A percentile compares a stretch with the other conserved stretches of the same genome.
Evolutionary conservation across 2,329 filamentous ascomycete species (phyloP).

Genomic region (Colletotrichum sp.): DNA sequence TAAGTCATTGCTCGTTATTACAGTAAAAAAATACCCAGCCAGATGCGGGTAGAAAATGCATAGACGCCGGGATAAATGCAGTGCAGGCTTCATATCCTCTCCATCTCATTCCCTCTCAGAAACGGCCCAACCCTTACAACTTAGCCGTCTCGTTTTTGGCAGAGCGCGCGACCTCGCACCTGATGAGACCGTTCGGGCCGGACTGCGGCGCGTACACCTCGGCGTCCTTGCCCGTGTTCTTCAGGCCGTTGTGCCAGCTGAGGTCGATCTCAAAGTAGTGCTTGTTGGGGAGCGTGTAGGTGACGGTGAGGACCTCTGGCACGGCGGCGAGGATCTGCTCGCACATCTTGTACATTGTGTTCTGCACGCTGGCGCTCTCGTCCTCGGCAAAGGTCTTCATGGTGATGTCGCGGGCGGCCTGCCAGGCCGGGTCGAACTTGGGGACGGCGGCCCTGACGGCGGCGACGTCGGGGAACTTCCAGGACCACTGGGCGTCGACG

Average conservation of each 20-base stretch:
- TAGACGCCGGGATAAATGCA: constrained; percentile 15
- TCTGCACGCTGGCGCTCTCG: constrained; percentile 90
- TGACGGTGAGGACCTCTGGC: constrained; percentile 73
- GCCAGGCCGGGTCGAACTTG: constrained; percentile 81
- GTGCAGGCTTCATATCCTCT: background rate
- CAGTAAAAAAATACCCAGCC: background rate
- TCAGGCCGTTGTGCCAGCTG: constrained; percentile 93
- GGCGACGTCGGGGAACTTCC: constrained; percentile 74
- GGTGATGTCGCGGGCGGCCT: constrained; percentile 81
- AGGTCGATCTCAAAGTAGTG: constrained; percentile 98
- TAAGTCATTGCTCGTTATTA: constrained; percentile 18
- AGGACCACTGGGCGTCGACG: constrained; percentile 86
- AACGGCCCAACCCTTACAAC: background rate
- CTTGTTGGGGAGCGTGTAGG: constrained; percentile 93
- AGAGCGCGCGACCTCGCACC: constrained; percentile 80
- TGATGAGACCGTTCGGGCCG: constrained; percentile 92
- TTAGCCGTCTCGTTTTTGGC: constrained; percentile 22
- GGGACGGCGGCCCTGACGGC: constrained; percentile 69
- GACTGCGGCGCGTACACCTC: constrained; percentile 95
- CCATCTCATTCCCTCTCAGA: background rate
- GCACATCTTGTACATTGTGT: constrained; percentile 99
- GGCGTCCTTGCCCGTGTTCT: constrained; percentile 95
- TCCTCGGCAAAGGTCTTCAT: constrained; percentile 90
- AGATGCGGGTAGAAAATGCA: background rate
- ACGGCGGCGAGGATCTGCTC: constrained; percentile 81